Conservation (phyloP, 2,329 filamentous ascomycete species). For the Cladophialophora yegresii region DNA sequence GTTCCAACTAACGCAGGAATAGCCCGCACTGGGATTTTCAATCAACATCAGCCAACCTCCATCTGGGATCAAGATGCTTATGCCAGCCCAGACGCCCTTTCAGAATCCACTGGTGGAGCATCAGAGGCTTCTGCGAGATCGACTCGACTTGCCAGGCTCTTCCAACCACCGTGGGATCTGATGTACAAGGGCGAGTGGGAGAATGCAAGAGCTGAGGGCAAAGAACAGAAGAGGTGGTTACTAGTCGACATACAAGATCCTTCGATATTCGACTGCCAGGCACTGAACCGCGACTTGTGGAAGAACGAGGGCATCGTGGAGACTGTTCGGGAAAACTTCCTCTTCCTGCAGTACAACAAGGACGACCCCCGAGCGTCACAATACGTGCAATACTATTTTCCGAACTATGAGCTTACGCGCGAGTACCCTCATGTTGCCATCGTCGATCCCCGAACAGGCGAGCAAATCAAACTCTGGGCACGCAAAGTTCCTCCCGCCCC, state of each 20-base stretch:
- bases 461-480: conserved; percentile 96
- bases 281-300: conserved; percentile 93
- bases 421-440: conserved; percentile 96
- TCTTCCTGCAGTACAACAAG: conserved; percentile 93
- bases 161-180: conserved; percentile 86
- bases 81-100: conserved; percentile 52
- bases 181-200: conserved; percentile 83
- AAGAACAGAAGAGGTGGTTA: conserved; percentile 89
- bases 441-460: conserved; percentile 90
- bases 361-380: conserved; percentile 74
- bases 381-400: conserved; percentile 91
- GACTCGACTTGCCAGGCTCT: conserved; percentile 82
- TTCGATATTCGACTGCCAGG: conserved; percentile 90
- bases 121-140: conserved; percentile 69
- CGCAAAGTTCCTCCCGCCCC: conserved; percentile 71
- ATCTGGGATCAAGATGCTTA: conserved; percentile 57
- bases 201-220: conserved; percentile 78
- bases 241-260: conserved; percentile 94
- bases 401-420: conserved; percentile 73
- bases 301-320: conserved; percentile 77
- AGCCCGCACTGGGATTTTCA: conserved; percentile 63
- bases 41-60: conserved; percentile 58
- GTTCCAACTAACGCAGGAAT: conserved; percentile 13
- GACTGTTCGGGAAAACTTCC: conserved; percentile 86
- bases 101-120: conserved; percentile 64